phyloP scores from a whole-genome alignment of 78 protist species.

The Cavenderia fasciculata region DNA sequence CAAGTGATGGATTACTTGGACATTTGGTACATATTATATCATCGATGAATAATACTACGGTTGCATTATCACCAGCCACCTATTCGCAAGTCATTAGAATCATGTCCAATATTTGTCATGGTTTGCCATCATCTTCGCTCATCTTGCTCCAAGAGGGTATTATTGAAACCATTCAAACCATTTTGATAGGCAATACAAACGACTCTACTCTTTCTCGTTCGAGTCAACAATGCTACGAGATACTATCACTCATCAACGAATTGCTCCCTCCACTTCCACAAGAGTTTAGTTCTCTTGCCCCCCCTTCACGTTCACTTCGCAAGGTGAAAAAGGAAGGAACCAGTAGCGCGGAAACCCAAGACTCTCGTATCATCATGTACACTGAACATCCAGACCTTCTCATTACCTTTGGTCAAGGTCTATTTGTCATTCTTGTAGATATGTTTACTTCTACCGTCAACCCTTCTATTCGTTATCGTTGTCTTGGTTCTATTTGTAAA shows the following conservation, averaged over 20 bases:
- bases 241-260: conserved; percentile 72
- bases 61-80: conserved; percentile 36
- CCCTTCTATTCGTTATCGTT: conserved; percentile 69
- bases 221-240: conserved; percentile 62
- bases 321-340: background rate
- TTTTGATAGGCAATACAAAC: background rate
- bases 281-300: conserved; percentile 12
- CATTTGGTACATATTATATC: conserved; percentile 45
- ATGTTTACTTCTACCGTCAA: conserved; percentile 77
- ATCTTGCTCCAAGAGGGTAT: conserved; percentile 38
- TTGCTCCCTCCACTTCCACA: conserved; percentile 69
- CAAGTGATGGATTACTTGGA: conserved; percentile 34
- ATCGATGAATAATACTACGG: conserved; percentile 47
- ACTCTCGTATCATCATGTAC: conserved; percentile 49
- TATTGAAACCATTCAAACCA: conserved; percentile 23
- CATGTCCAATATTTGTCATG: conserved; percentile 47
- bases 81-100: conserved; percentile 70
- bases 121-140: conserved; percentile 16
- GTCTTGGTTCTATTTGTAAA: conserved; percentile 66
- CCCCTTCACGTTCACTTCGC: background rate
- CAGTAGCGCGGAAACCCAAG: conserved; percentile 12
- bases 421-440: conserved; percentile 56
- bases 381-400: conserved; percentile 41
- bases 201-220: background rate
- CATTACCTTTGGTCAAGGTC: conserved; percentile 10